Base-by-base conservation (phyloP, 371 early-diverging fungal species). In the Lichtheimia ornata region DNA sequence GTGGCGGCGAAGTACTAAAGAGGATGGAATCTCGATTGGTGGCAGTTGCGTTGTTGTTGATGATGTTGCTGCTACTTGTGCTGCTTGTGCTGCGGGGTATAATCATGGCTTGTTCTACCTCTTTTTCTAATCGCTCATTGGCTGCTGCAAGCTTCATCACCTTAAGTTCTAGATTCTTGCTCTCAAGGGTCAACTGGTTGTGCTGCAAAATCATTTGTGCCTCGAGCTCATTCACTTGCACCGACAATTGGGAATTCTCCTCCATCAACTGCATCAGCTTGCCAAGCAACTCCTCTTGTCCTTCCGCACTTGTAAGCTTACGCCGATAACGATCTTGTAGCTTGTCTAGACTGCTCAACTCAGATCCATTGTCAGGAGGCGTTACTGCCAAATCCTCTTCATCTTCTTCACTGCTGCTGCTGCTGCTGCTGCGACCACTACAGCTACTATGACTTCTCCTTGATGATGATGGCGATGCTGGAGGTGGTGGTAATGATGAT, bases 121-220 rank as follows among this genome's bases (percentile, higher is more conserved):
- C 81, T 47, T 73, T 76, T 53, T 81, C 81, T 49, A 81, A 62
- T 1, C 76, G 72, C 45, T 77, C 81, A 54, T 81, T 81, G 4
- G 79, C 79, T n/a, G 77, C 78, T 0, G 67, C 65, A 12, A 78
- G 56, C 42, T 76, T 76, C 67, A 76, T 71, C 28, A 77, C 51
- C 51, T 81, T 76, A 13, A 72, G 20, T 59, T 81, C 79, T 27
- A 81, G 41, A 17, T 76, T 72, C 56, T 74, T 78, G 41, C 71
- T 70, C 50, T 81, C 79, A 9, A 74, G 49, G 1, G 72, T 62
- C 1, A 70, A 47, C 51, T 76, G 76, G n/a, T 66, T 69, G 2
- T 71, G 70, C 42, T 81, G 76, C 28, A 76, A 52, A 0, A 66
- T 65, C n/a, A 81, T 59, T 13, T 77, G 73, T 3, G 71, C 68